Evolutionary conservation across 495 filamentous ascomycete genomes (phyloP).

Genomic region (Xylaria longipes): DNA sequence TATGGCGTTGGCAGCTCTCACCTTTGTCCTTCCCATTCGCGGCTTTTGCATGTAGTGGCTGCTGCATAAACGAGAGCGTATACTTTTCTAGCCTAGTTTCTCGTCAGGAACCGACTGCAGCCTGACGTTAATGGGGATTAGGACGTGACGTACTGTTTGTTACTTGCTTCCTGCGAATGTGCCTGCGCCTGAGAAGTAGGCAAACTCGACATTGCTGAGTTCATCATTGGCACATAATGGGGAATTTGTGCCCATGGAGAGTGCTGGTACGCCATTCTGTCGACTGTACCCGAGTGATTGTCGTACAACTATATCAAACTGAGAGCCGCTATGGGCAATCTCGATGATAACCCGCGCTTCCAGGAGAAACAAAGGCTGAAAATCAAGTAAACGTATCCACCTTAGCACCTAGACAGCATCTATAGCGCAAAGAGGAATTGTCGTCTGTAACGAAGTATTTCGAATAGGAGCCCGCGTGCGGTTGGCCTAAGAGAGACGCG

Average conservation of each 20-base stretch:
- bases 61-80: constrained; percentile 41
- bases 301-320: constrained; percentile 25
- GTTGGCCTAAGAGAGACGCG: not conserved
- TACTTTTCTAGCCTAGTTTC: constrained; percentile 28
- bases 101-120: constrained; percentile 1
- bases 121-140: not conserved
- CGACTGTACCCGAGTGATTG: constrained; percentile 10
- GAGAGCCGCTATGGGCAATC: not conserved
- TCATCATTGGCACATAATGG: constrained; percentile 42
- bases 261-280: constrained; percentile 40
- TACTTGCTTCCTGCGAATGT: constrained; percentile 29
- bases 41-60: constrained; percentile 42
- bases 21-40: constrained; percentile 45
- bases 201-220: constrained; percentile 37
- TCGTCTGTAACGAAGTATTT: not conserved
- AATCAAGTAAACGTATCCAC: not conserved
- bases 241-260: constrained; percentile 36
- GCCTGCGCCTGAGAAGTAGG: constrained; percentile 34
- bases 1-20: constrained; percentile 18
- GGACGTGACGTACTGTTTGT: constrained; percentile 29
- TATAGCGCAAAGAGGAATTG: not conserved
- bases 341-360: not conserved
- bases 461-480: not conserved
- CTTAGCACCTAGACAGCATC: not conserved
- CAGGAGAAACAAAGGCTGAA: not conserved